Conservation (phyloP, 257 asterid genomes). For the Verbena officinalis region DNA sequence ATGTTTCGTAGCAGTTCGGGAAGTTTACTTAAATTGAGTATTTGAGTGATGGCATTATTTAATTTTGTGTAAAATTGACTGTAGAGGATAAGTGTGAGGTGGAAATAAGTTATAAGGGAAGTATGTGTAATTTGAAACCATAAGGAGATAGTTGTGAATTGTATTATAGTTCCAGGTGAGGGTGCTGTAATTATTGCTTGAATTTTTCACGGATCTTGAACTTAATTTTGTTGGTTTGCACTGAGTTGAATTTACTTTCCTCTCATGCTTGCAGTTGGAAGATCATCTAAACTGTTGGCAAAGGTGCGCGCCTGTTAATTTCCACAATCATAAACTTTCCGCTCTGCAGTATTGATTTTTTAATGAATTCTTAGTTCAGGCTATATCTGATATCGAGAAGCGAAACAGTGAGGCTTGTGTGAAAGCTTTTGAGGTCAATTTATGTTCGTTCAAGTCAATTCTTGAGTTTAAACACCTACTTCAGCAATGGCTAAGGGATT, state of each 20-base stretch:
- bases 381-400: constrained; percentile 48
- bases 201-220: no score
- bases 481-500: constrained; percentile 76
- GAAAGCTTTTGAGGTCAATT: constrained; percentile 71
- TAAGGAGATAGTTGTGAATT: no score
- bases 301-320: constrained; percentile 43
- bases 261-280: constrained; percentile 68
- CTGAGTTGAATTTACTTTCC: constrained; percentile 11
- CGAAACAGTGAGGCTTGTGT: constrained; percentile 52
- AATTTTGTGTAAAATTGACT: no score
- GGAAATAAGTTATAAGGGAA: no score
- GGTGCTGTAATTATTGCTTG: no score
- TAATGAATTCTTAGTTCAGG: constrained; percentile 43
- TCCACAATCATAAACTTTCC: background rate
- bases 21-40: no score
- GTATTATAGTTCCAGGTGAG: no score
- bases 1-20: no score
- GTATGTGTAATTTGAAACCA: no score
- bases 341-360: constrained; percentile 17
- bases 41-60: no score
- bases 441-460: constrained; percentile 75
- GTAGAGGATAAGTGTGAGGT: no score
- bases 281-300: constrained; percentile 61
- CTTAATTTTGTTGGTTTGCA: no score
- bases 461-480: constrained; percentile 67